Base-by-base conservation (phyloP, 345 rosid species). In the Aurinia saxatilis region DNA sequence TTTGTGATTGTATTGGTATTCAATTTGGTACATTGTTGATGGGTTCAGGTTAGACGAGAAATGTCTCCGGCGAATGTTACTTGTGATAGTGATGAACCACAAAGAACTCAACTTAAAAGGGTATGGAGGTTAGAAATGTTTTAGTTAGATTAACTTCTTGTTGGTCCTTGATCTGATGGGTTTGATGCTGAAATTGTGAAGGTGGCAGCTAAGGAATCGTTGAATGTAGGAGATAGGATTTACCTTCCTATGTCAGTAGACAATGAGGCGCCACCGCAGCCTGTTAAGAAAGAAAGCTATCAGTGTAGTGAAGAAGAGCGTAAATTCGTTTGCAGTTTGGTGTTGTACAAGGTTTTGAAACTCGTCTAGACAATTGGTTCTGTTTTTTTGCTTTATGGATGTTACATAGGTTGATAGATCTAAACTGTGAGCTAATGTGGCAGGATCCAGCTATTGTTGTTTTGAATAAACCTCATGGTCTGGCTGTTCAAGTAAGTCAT, bases 381-480 rank as follows among this genome's bases (percentile, higher is more conserved):
- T 15, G 16, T 5, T 40, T 10, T 56, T 39, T 0, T 1, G 6
- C 16, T 50, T 23, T 6, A 7, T 56, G 46, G 3, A 33, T 36
- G n/a, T 63, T 70, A 48, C 21, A 3, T 31, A 35, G 60, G 58
- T 3, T 59, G 57, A 60, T 53, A 1, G 25, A 19, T 51, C 33
- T 57, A 10, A 51, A 4, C 11, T 57, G 34, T 63, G 65, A 34
- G n/a, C 67, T 70, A 49, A 67, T 57, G 57, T 70, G 14, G 47
- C 75, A 90, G 99, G 99, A 93, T 75, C 58, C 84, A 2, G 74
- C 87, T 21, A 84, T 90, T 71, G 76, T 93, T 62, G 92, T 80
- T 41, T 44, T 93, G 71, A 87, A 93, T 67, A 93, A 90, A 48
- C 97, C 99, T 52, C 90, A 85, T 2, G 92, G 99, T 68, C 47